A percentile compares a stretch with the other conserved stretches of the same genome.
phyloP scores from a whole-genome alignment of 441 rosid genomes.

The Gossypium schwendimanii region DNA sequence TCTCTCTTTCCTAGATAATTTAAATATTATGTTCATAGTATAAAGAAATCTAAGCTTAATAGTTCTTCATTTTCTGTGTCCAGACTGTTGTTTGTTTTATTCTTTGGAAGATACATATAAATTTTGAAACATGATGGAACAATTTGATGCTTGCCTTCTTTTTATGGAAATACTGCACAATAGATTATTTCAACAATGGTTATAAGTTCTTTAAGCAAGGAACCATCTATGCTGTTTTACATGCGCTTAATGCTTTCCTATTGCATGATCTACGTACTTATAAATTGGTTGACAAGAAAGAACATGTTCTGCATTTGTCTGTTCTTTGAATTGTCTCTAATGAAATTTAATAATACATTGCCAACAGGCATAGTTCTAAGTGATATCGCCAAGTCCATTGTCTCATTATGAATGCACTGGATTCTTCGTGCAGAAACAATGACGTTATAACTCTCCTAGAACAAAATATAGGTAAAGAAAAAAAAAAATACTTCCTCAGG shows the following conservation, averaged over 20 bases:
- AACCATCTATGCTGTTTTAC: background rate
- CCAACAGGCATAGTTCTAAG: background rate
- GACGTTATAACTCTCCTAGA: background rate
- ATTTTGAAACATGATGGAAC: background rate
- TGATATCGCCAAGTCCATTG: background rate
- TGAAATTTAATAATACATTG: background rate
- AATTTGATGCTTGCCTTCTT: background rate
- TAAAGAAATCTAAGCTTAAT: background rate
- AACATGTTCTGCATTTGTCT: background rate
- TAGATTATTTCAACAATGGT: background rate
- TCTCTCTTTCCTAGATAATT: background rate
- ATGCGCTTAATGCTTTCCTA: background rate
- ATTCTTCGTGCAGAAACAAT: background rate
- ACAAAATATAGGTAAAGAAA: background rate
- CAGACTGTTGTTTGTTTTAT: background rate
- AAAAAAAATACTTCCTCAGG: background rate
- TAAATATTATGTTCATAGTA: background rate
- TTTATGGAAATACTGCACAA: background rate
- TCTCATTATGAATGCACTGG: background rate
- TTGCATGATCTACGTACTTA: background rate
- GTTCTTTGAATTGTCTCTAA: background rate
- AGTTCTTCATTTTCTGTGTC: background rate
- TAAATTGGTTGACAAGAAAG: conserved; percentile 1
- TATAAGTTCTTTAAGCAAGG: background rate
- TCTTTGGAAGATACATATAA: background rate